Conservation (phyloP, 306 rosid species). For the Begonia loranthoides region DNA sequence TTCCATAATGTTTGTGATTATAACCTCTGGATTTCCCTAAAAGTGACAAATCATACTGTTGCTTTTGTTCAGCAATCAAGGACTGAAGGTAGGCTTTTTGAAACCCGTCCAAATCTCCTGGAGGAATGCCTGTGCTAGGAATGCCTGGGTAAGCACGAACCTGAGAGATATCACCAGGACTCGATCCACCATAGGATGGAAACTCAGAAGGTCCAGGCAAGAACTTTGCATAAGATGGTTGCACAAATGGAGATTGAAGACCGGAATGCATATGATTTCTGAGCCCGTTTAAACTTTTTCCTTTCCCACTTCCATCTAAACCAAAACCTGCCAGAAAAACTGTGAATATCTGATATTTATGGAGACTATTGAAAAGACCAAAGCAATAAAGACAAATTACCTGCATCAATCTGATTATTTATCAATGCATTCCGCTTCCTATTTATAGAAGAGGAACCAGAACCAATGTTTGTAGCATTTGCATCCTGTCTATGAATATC, state of each 20-base stretch:
- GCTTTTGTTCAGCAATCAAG: constrained; percentile 63
- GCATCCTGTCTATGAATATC: constrained; percentile 19
- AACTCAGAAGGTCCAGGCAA: constrained; percentile 52
- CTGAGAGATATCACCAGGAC: constrained; percentile 39
- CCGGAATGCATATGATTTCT: no score
- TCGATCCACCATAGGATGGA: constrained; percentile 29
- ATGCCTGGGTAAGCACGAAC: constrained; percentile 36
- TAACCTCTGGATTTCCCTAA: constrained; percentile 45
- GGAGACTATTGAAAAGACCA: background rate
- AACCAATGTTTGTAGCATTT: constrained; percentile 30
- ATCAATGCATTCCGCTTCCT: constrained; percentile 27
- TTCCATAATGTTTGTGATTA: constrained; percentile 39
- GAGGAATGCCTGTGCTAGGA: constrained; percentile 39
- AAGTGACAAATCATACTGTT: constrained; percentile 63
- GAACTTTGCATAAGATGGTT: constrained; percentile 36
- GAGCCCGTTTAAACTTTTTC: no score
- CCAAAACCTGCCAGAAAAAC: constrained; percentile 7
- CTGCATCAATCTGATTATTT: constrained; percentile 39
- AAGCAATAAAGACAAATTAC: constrained; percentile 20
- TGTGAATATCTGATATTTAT: constrained; percentile 9
- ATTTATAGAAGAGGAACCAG: constrained; percentile 38
- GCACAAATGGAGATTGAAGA: constrained; percentile 18
- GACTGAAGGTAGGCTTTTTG: constrained; percentile 64
- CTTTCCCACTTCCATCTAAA: no score
- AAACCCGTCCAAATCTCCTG: constrained; percentile 52